A percentile compares a stretch with the other conserved stretches of the same genome.
Conservation (phyloP, 1,284 basidiomycete genomes). For the Golubevia sp. region DNA sequence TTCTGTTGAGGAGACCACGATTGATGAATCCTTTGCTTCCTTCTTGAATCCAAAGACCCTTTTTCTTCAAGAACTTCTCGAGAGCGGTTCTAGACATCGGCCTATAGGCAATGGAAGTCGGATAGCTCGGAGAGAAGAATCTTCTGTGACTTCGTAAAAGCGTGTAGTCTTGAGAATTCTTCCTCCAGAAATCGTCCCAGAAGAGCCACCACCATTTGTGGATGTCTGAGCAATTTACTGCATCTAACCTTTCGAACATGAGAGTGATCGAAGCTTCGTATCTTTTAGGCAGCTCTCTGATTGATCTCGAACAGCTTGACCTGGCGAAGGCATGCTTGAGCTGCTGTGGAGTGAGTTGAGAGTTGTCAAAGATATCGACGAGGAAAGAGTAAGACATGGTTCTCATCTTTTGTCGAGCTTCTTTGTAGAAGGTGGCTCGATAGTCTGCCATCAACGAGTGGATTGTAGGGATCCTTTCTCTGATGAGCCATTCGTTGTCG, state of each 20-base stretch:
- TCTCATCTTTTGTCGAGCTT: constrained; percentile 68
- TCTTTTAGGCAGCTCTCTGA: constrained; percentile 67
- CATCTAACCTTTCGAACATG: constrained; percentile 69
- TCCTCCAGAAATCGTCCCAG: constrained; percentile 68
- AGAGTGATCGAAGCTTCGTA: constrained; percentile 67
- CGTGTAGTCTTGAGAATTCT: constrained; percentile 29
- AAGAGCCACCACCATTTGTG: constrained; percentile 82
- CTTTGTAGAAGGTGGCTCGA: constrained; percentile 66
- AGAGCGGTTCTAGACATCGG: constrained; percentile 73
- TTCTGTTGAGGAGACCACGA: constrained; percentile 74
- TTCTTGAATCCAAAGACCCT: constrained; percentile 68
- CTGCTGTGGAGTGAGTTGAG: constrained; percentile 19
- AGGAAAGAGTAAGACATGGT: constrained; percentile 74
- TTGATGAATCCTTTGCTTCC: constrained; percentile 69
- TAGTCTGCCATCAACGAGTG: constrained; percentile 68
- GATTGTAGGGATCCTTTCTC: constrained; percentile 64
- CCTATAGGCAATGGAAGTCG: constrained; percentile 75
- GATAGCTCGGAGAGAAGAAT: constrained; percentile 75
- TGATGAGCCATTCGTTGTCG: constrained; percentile 69
- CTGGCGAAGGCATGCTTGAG: constrained; percentile 66
- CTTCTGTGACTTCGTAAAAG: constrained; percentile 71
- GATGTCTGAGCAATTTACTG: constrained; percentile 67
- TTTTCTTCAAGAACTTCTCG: constrained; percentile 71
- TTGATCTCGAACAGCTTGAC: constrained; percentile 67
- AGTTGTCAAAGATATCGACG: constrained; percentile 63